These are phyloP conservation scores for Rhamnella rubrinervis DNA, from an alignment of 331 rosid genomes.

Conservation along the genomic window DNA sequence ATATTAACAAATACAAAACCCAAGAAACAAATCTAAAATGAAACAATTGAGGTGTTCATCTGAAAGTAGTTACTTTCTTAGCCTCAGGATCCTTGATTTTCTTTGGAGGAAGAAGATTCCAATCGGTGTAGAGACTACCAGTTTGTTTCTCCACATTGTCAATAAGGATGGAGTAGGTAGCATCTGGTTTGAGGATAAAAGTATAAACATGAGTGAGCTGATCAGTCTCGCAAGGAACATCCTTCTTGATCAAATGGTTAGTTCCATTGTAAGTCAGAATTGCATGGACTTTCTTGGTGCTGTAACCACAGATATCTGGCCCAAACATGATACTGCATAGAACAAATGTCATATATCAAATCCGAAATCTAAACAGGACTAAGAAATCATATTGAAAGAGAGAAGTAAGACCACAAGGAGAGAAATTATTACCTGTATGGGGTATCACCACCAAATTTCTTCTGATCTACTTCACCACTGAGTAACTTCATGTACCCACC, in stretches of 20 bases:
- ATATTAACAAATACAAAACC: conserved; percentile 18
- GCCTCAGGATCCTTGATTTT: conserved; percentile 94
- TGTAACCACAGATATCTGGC: conserved; percentile 97
- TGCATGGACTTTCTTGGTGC: conserved; percentile 95
- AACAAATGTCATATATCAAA: conserved; percentile 15
- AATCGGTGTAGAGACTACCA: conserved; percentile 88
- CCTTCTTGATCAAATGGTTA: conserved; percentile 96
- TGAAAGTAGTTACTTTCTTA: conserved; percentile 53
- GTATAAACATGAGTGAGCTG: conserved; percentile 96
- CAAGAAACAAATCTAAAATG: conserved; percentile 2
- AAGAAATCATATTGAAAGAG: neutral
- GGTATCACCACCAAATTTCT: conserved; percentile 93
- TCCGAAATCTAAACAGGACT: conserved; percentile 15
- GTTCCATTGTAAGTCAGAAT: conserved; percentile 72
- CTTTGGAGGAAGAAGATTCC: conserved; percentile 92
- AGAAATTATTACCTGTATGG: conserved; percentile 73
- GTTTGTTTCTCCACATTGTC: conserved; percentile 92
- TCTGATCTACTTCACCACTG: conserved; percentile 86
- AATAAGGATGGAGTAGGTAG: conserved; percentile 81
- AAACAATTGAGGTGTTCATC: neutral
- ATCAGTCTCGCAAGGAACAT: conserved; percentile 96
- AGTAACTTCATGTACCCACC: conserved; percentile 98
- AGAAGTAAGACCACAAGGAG: neutral
- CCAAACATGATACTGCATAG: conserved; percentile 95
- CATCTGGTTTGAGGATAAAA: conserved; percentile 89